These are phyloP conservation scores for Penicillium desertorum DNA, from an alignment of 495 filamentous ascomycete species.

Conservation along the genomic window DNA sequence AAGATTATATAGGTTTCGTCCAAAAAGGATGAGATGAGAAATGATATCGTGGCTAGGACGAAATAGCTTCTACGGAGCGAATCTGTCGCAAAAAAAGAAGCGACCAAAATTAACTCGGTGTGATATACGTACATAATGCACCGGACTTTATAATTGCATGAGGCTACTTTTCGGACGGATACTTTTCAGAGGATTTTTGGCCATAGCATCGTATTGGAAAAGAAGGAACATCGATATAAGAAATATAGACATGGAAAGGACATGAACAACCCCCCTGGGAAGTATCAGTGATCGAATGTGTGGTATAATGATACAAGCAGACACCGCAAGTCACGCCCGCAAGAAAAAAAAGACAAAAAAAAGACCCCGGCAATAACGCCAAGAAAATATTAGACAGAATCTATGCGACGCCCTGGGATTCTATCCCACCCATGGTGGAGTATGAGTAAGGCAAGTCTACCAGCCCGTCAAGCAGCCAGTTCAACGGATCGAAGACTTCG, in stretches of 20 bases:
- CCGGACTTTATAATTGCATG: constrained; percentile 13
- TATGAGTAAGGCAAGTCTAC: constrained; percentile 72
- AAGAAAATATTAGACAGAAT: constrained; percentile 7
- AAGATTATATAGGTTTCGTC: background rate
- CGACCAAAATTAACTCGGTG: constrained; percentile 3
- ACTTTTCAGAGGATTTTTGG: background rate
- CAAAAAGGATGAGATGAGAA: background rate
- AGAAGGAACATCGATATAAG: constrained; percentile 7
- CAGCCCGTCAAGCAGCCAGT: constrained; percentile 85
- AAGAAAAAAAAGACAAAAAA: background rate
- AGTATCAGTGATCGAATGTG: constrained; percentile 25
- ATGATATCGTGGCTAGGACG: background rate
- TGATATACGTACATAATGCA: constrained; percentile 10
- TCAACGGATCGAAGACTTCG: constrained; percentile 84
- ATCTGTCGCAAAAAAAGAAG: background rate
- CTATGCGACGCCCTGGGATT: constrained; percentile 41
- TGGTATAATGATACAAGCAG: constrained; percentile 36
- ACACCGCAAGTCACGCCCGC: constrained; percentile 22
- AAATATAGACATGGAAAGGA: constrained; percentile 14
- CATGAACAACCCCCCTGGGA: constrained; percentile 21
- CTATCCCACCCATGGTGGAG: constrained; percentile 42
- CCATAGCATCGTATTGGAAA: constrained; percentile 1
- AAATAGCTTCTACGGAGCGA: background rate
- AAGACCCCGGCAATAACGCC: constrained; percentile 14
- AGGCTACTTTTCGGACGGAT: background rate